A percentile compares a stretch with the other conserved stretches of the same genome.
Conservation (phyloP, 1,284 basidiomycete genomes). For the Cutaneotrichosporon spelunceum region DNA sequence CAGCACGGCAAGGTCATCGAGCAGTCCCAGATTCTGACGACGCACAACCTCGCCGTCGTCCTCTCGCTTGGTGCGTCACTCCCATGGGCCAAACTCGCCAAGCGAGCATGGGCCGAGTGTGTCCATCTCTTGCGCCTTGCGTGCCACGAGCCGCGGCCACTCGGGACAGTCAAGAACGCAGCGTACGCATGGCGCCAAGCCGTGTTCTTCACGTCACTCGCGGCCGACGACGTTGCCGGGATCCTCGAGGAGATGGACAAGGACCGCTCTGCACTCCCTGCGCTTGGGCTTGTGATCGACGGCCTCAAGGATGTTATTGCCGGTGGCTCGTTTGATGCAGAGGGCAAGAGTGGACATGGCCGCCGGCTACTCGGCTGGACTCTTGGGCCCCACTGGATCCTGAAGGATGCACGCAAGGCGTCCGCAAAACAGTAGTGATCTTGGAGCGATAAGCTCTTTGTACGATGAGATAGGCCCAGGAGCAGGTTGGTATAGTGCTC, state of each 20-base stretch:
- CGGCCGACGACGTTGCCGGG: not conserved
- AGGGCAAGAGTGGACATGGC: conserved; percentile 3
- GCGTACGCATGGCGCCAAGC: conserved; percentile 18
- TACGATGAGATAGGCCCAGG: not conserved
- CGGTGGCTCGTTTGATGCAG: not conserved
- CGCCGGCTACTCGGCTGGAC: conserved; percentile 5
- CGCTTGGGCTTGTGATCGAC: not conserved
- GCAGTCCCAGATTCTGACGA: conserved; percentile 17
- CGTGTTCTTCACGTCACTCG: conserved; percentile 12
- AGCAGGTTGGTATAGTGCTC: not conserved
- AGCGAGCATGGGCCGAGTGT: not conserved
- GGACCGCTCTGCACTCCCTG: not conserved
- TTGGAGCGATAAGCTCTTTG: not conserved
- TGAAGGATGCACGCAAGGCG: conserved; percentile 2
- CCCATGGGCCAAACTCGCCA: conserved; percentile 4
- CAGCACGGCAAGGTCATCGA: conserved; percentile 12
- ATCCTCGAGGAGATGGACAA: not conserved
- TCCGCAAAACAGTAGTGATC: not conserved
- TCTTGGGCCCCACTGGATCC: conserved; percentile 11
- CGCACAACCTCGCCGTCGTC: conserved; percentile 15
- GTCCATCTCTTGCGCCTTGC: not conserved
- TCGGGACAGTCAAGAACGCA: conserved; percentile 12
- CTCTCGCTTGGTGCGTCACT: not conserved
- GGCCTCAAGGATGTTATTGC: conserved; percentile 5
- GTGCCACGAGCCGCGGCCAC: not conserved